Base-by-base conservation (phyloP, 2,329 filamentous ascomycete species). In the Corinectria fuckeliana region DNA sequence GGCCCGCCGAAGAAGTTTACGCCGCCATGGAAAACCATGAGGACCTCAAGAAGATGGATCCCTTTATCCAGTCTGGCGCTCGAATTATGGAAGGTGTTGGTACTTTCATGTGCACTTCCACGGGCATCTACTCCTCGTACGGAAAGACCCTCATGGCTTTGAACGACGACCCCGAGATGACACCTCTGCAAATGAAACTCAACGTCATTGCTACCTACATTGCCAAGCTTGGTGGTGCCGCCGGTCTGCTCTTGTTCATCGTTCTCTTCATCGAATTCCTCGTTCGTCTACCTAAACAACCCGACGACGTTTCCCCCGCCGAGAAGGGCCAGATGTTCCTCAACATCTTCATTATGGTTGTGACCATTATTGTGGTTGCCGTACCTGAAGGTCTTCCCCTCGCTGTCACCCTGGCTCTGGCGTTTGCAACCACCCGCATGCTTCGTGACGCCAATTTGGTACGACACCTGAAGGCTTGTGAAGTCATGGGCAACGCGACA, bases 241-340 rank as follows among this genome's bases (percentile, higher is more conserved):
- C 92, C 48, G 92, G 90, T 64, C 80, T 95, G 13, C 78, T 92
- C 8, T 81, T 97, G 45, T 97, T 97, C 77, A 82, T 94, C 45
- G 90, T 96, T 44, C 82, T 97, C 13, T 86, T 97, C 70, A 93
- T 97, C 78, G 86, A 92, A 69, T 97, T 96, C 72, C 80, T 95
- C 9, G 91, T 88, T 47, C 78, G 86, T 11, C 83, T 97, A 3
- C 80, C 81, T 5, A 72, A 82, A 76, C 54, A 78, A 75, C 63
- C 63, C 16, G 81, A 85, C 58, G 64, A 71, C 3, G 77, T 77
- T 2, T 82, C 83, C 0, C 82, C 92, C 3, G 88, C 91, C 3
- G 75, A 87, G 52, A 97, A 96, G 78, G 93, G 91, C 8, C 91
- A 94, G 70, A 82, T 85, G 51, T 92, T 92, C 69, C 81, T 92